Evolutionary conservation across 306 rosid species (phyloP).

Genomic region (Dryas alaskensis): DNA sequence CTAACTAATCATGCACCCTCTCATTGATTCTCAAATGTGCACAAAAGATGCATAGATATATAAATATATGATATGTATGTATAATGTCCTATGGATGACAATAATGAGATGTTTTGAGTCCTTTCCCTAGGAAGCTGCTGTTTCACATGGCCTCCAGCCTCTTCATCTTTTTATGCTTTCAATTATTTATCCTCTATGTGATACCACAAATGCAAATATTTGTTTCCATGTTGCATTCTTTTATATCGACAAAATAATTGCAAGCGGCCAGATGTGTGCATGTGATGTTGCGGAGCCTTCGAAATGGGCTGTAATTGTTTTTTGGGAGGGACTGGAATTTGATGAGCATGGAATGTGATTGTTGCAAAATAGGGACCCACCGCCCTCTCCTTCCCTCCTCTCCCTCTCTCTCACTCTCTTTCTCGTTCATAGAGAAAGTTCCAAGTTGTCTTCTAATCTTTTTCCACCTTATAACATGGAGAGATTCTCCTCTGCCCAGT

Average conservation of each 20-base stretch:
- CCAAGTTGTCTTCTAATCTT: slow-evolving; percentile 37
- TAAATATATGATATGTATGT: neutral
- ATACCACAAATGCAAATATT: slow-evolving; percentile 28
- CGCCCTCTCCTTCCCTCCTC: slow-evolving; percentile 20
- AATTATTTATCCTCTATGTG: slow-evolving; percentile 42
- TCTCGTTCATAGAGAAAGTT: slow-evolving; percentile 30
- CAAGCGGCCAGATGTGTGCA: slow-evolving; percentile 59
- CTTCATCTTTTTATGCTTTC: slow-evolving; percentile 34
- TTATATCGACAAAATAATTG: slow-evolving; percentile 23
- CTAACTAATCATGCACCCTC: slow-evolving; percentile 40
- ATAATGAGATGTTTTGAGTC: slow-evolving; percentile 36
- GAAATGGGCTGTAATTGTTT: slow-evolving; percentile 39
- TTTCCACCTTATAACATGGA: slow-evolving; percentile 31
- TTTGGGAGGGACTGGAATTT: slow-evolving; percentile 44
- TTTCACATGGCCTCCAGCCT: slow-evolving; percentile 79
- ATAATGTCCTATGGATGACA: neutral
- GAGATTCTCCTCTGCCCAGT: slow-evolving; percentile 30
- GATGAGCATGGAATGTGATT: slow-evolving; percentile 51
- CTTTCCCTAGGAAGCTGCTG: slow-evolving; percentile 35
- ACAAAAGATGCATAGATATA: slow-evolving; percentile 18
- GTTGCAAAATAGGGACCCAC: slow-evolving; percentile 33
- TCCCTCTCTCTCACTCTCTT: neutral
- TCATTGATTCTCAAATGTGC: slow-evolving; percentile 36
- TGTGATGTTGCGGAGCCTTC: slow-evolving; percentile 42
- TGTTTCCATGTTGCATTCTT: slow-evolving; percentile 9